A percentile compares a stretch with the other conserved stretches of the same genome.
Conservation (phyloP, 1,284 basidiomycete genomes). For the Trichosporon asahii region DNA sequence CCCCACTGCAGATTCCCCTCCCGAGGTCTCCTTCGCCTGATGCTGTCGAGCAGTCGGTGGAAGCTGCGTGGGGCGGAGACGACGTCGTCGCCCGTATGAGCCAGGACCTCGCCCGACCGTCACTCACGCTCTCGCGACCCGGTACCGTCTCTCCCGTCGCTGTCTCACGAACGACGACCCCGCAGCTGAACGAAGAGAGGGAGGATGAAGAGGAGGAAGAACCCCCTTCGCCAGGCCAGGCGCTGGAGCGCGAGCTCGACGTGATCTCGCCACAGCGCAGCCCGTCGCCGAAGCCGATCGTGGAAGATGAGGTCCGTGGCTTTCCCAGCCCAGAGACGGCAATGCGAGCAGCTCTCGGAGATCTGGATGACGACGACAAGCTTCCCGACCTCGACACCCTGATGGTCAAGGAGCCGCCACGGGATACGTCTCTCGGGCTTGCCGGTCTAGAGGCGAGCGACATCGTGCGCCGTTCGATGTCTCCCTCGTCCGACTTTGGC, state of each 20-base stretch:
- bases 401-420: constrained; percentile 7
- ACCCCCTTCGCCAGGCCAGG: not conserved
- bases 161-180: not conserved
- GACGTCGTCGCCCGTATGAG: not conserved
- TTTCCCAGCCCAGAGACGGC: not conserved
- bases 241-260: not conserved
- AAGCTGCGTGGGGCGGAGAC: not conserved
- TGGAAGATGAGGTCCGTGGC: not conserved
- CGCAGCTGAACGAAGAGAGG: not conserved
- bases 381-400: constrained; percentile 3
- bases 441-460: constrained; percentile 3
- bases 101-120: not conserved
- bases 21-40: not conserved
- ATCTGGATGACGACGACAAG: not conserved
- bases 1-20: not conserved
- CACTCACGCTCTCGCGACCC: not conserved
- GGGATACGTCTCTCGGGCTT: not conserved
- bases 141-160: not conserved
- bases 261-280: not conserved
- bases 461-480: constrained; percentile 3
- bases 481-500: constrained; percentile 15
- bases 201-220: not conserved
- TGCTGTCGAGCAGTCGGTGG: not conserved
- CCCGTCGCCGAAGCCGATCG: not conserved
- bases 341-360: not conserved